Base-by-base conservation (phyloP, 2,329 filamentous ascomycete species). In the Graphilbum sp. region DNA sequence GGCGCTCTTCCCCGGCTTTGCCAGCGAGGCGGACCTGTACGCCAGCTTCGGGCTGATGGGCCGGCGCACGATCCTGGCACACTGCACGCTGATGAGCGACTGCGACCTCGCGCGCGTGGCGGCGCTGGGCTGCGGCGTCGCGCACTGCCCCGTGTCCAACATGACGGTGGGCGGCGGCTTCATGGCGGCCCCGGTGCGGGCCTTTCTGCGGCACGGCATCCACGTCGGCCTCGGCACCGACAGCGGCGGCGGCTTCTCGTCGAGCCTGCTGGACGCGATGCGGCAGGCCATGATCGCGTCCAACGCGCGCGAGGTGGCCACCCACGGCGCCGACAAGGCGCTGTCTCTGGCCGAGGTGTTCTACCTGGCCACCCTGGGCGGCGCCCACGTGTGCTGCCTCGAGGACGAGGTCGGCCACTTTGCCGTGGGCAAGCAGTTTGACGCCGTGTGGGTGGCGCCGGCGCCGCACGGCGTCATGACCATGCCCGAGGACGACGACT, bases 121-220 rank as follows among this genome's bases (percentile, higher is more conserved):
- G 13, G 50, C 56, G 9, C 55, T 71, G 9, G 53, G 54, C 0
- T 77, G 72, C 44, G 73, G 74, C 16, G 60, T 79, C 2, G 71
- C 74, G 0, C 75, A 79, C 47, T 79, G 75, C 41, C 75, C 75
- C 0, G 64, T 73, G 2, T 62, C 72, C 10, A 79, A 79, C 50
- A 77, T 75, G 56, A 75, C 70, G 0, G 63, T 72, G 0, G 68
- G 69, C 2, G 69, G 66, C 15, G 75, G 69, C 17, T 75, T 72
- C 54, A 73, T 75, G 72, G 66, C 66, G 1, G 72, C 72, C 0
- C 71, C 67, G 0, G 57, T 79, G 7, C 61, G 70, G 1, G 63
- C 71, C 19, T 75, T 76, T 38, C 55, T 79, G 5, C 52, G 59
- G 1, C 56, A 60, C 2, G 72, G 64, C 1, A 68, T 79, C 49